phyloP scores from a whole-genome alignment of 2,329 filamentous ascomycete species.

The Ramularia collo-cygni region DNA sequence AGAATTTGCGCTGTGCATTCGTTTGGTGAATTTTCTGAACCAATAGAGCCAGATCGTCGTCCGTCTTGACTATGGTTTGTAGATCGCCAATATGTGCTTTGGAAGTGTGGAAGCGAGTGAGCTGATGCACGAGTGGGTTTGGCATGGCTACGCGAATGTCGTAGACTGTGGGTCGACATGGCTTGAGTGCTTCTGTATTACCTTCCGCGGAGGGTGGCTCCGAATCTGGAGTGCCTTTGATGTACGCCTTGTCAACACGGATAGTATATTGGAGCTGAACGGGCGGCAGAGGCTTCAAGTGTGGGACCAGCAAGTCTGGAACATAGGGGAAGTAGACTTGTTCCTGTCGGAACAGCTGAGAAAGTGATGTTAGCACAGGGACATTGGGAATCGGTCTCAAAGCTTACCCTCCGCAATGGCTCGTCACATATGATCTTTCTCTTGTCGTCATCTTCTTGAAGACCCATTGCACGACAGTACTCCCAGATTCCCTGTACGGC shows the following conservation, averaged over 20 bases:
- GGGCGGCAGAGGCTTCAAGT: constrained; percentile 73
- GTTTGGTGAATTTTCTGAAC: constrained; percentile 76
- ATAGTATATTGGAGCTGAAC: constrained; percentile 87
- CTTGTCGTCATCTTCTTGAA: constrained; percentile 94
- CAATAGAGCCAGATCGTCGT: constrained; percentile 78
- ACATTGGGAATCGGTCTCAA: background rate
- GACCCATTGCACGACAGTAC: constrained; percentile 75
- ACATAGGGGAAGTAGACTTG: constrained; percentile 80
- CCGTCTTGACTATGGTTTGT: constrained; percentile 66
- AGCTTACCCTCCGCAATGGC: constrained; percentile 63
- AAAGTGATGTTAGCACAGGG: constrained; percentile 8
- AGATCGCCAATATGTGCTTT: constrained; percentile 55
- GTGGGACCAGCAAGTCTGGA: constrained; percentile 62
- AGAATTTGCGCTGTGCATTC: constrained; percentile 87
- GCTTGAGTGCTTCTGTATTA: constrained; percentile 9
- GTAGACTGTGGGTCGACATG: constrained; percentile 73
- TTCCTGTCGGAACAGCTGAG: constrained; percentile 63
- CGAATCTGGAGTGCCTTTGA: constrained; percentile 60
- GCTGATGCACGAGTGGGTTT: constrained; percentile 69
- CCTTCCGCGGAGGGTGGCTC: constrained; percentile 39
- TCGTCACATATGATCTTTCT: constrained; percentile 87
- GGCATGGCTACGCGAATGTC: constrained; percentile 78
- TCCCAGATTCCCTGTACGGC: constrained; percentile 92
- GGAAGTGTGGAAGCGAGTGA: constrained; percentile 38
- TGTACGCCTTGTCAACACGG: constrained; percentile 64